A percentile compares a stretch with the other conserved stretches of the same genome.
Conservation (phyloP, 192 early-diverging fungal species). For the Thamnidium elegans region DNA sequence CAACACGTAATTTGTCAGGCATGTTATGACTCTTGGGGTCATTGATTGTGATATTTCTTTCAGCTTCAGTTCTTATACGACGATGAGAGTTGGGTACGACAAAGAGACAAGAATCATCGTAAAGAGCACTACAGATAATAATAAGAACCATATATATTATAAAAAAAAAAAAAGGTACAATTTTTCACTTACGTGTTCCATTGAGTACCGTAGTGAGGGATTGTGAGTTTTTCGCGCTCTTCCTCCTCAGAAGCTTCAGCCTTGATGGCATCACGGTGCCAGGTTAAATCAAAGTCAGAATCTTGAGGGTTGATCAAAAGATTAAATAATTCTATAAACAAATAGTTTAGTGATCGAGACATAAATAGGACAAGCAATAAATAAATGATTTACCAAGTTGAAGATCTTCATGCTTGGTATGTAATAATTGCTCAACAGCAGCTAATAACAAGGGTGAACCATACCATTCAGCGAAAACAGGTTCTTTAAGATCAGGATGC, state of each 20-base stretch:
- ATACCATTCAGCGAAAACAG: constrained; percentile 48
- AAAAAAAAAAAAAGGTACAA: neutral
- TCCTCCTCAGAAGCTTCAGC: constrained; percentile 37
- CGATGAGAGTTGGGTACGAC: constrained; percentile 44
- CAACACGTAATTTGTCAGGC: constrained; percentile 37
- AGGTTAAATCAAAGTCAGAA: constrained; percentile 44
- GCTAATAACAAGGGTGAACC: constrained; percentile 34
- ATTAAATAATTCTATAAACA: constrained; percentile 43
- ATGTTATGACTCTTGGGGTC: constrained; percentile 40
- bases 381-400: constrained; percentile 35
- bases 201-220: constrained; percentile 51
- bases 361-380: neutral
- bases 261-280: constrained; percentile 45
- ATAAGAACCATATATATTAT: neutral
- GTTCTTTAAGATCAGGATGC: constrained; percentile 46
- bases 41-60: constrained; percentile 42
- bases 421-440: constrained; percentile 43
- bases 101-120: constrained; percentile 44
- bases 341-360: neutral
- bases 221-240: constrained; percentile 36
- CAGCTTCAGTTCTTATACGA: constrained; percentile 39
- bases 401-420: constrained; percentile 31
- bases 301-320: constrained; percentile 45
- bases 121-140: constrained; percentile 33
- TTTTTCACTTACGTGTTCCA: constrained; percentile 41